Percentiles rank a stretch among this genome's conserved stretches.
phyloP scores from a whole-genome alignment of 2,329 filamentous ascomycete species.

The Calonectria leucothoes region DNA sequence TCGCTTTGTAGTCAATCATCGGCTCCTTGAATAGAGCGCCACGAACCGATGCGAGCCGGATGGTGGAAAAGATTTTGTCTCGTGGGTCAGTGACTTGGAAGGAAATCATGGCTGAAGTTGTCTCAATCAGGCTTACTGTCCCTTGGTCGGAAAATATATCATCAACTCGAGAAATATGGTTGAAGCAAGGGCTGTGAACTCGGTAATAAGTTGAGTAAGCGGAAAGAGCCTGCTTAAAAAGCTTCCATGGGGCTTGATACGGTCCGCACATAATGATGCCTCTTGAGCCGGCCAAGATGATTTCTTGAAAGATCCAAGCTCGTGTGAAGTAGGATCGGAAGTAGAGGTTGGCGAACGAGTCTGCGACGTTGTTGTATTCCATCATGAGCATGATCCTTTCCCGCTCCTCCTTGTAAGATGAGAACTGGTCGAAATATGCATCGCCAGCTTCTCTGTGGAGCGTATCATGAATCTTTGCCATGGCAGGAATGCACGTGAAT shows the following conservation, averaged over 20 bases:
- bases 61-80: not conserved
- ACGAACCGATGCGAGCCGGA: not conserved
- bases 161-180: not conserved
- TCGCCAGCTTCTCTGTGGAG: not conserved
- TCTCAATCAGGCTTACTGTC: not conserved
- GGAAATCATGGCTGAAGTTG: not conserved
- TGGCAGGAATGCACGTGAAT: not conserved
- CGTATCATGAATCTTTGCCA: not conserved
- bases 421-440: not conserved
- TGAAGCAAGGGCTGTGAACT: not conserved
- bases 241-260: not conserved
- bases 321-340: not conserved
- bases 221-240: not conserved
- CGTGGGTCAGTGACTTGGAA: not conserved
- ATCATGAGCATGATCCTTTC: not conserved
- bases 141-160: not conserved
- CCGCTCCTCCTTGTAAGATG: not conserved
- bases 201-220: not conserved
- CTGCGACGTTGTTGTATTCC: not conserved
- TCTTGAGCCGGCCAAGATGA: not conserved
- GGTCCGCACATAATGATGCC: not conserved
- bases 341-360: not conserved
- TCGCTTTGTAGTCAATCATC: not conserved
- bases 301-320: not conserved
- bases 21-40: not conserved